These are phyloP conservation scores for Zizania latifolia DNA, from an alignment of 176 grass and related monocot genomes.

Conservation along the genomic window DNA sequence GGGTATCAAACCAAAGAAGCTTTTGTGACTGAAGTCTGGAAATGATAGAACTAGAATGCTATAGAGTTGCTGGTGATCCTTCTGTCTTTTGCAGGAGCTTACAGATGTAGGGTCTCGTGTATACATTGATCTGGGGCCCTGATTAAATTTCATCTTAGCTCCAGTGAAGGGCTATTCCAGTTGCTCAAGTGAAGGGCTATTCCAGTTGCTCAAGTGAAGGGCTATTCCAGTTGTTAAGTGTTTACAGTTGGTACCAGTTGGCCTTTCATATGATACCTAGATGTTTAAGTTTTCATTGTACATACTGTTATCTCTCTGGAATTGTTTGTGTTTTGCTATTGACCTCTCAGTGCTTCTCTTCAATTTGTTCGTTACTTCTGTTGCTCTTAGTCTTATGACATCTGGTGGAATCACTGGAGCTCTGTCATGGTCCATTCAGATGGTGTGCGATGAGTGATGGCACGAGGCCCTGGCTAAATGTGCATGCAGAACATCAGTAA, in stretches of 20 bases:
- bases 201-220: constrained; percentile 7
- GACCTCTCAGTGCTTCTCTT: background rate
- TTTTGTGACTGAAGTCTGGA: background rate
- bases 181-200: background rate
- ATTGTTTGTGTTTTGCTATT: constrained; percentile 6
- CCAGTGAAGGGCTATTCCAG: too few species aligned
- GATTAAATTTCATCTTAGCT: constrained; percentile 26
- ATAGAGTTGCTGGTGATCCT: constrained; percentile 23
- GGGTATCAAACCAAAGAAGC: constrained; percentile 46
- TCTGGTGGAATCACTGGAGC: background rate
- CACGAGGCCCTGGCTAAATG: background rate
- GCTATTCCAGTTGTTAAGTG: constrained; percentile 12
- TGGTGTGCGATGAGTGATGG: background rate
- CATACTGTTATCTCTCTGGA: background rate
- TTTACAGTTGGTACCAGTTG: constrained; percentile 9
- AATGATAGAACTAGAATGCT: constrained; percentile 34
- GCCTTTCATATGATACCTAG: constrained; percentile 12
- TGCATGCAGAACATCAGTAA: background rate
- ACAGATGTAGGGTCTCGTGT: constrained; percentile 25
- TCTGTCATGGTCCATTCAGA: background rate
- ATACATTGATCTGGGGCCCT: constrained; percentile 10
- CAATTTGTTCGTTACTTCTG: background rate
- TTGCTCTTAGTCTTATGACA: background rate
- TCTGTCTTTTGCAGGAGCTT: constrained; percentile 35
- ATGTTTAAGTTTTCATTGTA: background rate